phyloP scores from a whole-genome alignment of 2,329 filamentous ascomycete species.

The Ophiostoma sp. region DNA sequence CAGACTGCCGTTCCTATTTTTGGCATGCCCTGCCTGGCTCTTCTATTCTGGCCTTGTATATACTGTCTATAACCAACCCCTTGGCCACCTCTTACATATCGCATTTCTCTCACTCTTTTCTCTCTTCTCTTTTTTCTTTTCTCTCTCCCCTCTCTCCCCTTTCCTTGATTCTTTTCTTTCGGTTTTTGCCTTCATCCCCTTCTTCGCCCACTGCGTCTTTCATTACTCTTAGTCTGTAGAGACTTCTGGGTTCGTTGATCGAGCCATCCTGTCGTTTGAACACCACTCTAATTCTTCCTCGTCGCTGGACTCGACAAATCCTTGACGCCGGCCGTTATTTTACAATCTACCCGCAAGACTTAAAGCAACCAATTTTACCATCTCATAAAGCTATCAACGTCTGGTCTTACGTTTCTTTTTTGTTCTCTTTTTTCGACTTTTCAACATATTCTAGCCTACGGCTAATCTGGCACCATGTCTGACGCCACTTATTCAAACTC shows the following conservation, averaged over 20 bases:
- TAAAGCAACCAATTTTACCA: background rate
- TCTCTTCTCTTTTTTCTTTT: constrained; percentile 20
- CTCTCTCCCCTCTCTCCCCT: constrained; percentile 27
- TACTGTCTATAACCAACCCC: constrained; percentile 17
- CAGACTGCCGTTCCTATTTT: constrained; percentile 22
- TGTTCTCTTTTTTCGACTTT: constrained; percentile 15
- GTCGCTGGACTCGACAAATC: constrained; percentile 22
- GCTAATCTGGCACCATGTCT: constrained; percentile 42
- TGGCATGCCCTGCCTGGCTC: background rate
- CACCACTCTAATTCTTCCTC: constrained; percentile 23
- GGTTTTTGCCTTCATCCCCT: constrained; percentile 1
- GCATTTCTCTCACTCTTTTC: constrained; percentile 15
- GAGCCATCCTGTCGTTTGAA: constrained; percentile 39
- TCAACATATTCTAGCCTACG: background rate
- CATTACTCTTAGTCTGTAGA: constrained; percentile 32
- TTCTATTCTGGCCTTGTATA: background rate
- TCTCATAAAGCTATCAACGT: background rate
- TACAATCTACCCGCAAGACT: constrained; percentile 14
- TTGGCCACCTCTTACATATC: constrained; percentile 13
- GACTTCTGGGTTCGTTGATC: constrained; percentile 40
- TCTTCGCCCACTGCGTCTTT: constrained; percentile 22
- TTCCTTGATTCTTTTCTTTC: constrained; percentile 32
- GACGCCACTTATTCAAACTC: constrained; percentile 39
- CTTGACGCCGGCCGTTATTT: constrained; percentile 34
- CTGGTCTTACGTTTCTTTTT: constrained; percentile 19